A percentile compares a stretch with the other conserved stretches of the same genome.
Conservation (phyloP, 75 land plant genomes). For the Picea glauca region DNA sequence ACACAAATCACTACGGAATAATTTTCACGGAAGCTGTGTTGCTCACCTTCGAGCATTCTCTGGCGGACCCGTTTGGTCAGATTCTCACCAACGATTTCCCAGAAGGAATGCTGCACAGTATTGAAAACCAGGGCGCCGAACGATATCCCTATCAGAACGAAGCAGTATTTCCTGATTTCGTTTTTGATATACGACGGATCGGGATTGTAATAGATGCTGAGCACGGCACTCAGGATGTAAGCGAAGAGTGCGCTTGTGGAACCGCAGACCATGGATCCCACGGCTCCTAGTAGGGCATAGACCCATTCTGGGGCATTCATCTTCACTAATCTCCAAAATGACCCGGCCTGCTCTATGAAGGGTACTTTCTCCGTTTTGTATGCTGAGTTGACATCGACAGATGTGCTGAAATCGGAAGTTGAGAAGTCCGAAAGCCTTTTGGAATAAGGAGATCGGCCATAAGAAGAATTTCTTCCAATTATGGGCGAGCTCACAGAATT, state of each 20-base stretch:
- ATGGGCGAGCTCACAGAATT: constrained; percentile 76
- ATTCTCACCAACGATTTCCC: constrained; percentile 84
- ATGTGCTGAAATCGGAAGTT: constrained; percentile 64
- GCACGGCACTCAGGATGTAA: constrained; percentile 65
- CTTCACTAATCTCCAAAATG: constrained; percentile 77
- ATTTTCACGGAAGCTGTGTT: no score
- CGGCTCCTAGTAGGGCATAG: constrained; percentile 61
- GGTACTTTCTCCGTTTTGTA: constrained; percentile 50
- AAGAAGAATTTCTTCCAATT: constrained; percentile 64
- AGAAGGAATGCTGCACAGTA: constrained; percentile 66
- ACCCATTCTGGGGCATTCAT: constrained; percentile 91
- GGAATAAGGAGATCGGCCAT: constrained; percentile 69
- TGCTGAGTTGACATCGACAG: constrained; percentile 35
- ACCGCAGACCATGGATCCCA: constrained; percentile 82
- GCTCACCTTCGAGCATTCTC: constrained; percentile 51
- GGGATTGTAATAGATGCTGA: constrained; percentile 64
- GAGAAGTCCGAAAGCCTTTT: constrained; percentile 72
- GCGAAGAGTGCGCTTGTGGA: constrained; percentile 74
- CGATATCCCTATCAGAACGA: constrained; percentile 58
- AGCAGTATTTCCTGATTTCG: constrained; percentile 72
- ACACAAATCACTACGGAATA: no score
- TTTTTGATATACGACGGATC: constrained; percentile 43
- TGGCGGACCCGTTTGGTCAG: constrained; percentile 74
- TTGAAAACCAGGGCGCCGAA: constrained; percentile 66
- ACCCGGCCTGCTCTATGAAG: constrained; percentile 69